Base-by-base conservation (phyloP, 2,329 filamentous ascomycete genomes). In the Tolypocladium inflatum region DNA sequence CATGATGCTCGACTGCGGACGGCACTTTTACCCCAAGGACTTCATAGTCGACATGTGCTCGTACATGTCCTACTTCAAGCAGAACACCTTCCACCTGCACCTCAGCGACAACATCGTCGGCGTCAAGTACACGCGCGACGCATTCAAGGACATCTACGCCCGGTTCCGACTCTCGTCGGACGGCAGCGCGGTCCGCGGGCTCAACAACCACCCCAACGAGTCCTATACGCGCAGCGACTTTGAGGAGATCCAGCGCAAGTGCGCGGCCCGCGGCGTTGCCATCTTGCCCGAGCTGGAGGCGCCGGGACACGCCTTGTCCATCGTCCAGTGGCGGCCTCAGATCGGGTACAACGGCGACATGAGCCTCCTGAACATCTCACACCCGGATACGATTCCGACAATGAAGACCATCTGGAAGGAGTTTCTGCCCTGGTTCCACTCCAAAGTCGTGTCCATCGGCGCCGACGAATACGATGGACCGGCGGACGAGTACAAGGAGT, bases 21-120 rank as follows among this genome's bases (percentile, higher is more conserved):
- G 82, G 3, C 80, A 84, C 63, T 85, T 77, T 65, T 85, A 84
- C 62, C 77, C 81, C 0, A 70, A 74, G 8, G 71, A 76, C 17
- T 84, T 83, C 60, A 63, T 85, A 19, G 72, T 76, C 45, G 81
- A 84, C n/a, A 70, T 85, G 61, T 85, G 82, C 67, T 75, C 77
- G 0, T 85, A 84, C 66, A 78, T 82, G 61, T 84, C 81, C 35
- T 84, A 81, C 65, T 85, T 82, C 71, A 85, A 85, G 63, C 77
- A 84, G 61, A 84, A 83, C 61, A 77, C 77, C 1, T 79, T 85
- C 56, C 82, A 85, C 51, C 67, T 84, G 21, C 82, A 85, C 64
- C 72, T 83, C 4, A 82, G 77, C 60, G 82, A 85, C 64, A 84
- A 84, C 62, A 68, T 81, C 4, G 76, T 76, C 64, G 81, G 80